Evolutionary conservation across 805 yeast species (phyloP).

Genomic region (Candida chauliodis): DNA sequence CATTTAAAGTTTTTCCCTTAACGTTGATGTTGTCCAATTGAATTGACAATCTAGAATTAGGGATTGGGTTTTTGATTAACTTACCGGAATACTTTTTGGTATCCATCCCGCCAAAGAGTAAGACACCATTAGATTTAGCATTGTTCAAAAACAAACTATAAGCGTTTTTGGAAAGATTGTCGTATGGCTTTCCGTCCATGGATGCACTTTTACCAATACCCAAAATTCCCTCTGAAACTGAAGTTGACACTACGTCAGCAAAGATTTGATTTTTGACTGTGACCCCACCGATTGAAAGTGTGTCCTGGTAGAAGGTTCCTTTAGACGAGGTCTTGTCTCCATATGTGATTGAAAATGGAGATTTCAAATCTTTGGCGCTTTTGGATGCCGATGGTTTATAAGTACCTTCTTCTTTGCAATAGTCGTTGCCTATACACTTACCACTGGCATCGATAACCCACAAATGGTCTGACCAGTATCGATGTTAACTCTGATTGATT

Average conservation of each 20-base stretch:
- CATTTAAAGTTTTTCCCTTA: constrained; percentile 8
- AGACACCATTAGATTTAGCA: constrained; percentile 18
- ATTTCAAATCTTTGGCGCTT: constrained; percentile 4
- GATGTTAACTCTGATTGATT: constrained; percentile 11
- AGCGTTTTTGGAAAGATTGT: constrained; percentile 32
- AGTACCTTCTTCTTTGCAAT: constrained; percentile 2
- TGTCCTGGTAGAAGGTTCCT: constrained; percentile 17
- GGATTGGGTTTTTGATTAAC: constrained; percentile 19
- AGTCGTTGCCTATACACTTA: constrained; percentile 3
- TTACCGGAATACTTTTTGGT: constrained; percentile 22
- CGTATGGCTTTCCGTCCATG: constrained; percentile 17
- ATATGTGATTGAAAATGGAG: constrained; percentile 11
- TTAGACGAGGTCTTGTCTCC: constrained; percentile 10
- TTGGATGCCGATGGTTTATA: constrained; percentile 5
- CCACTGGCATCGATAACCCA: constrained; percentile 27
- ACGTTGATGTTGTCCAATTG: constrained; percentile 16
- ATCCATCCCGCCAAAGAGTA: constrained; percentile 34
- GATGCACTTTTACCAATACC: constrained; percentile 15
- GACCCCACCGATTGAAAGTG: constrained; percentile 12
- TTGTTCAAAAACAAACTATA: constrained; percentile 33
- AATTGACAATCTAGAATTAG: constrained; percentile 3
- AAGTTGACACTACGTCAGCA: constrained; percentile 15
- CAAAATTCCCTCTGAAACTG: constrained; percentile 14
- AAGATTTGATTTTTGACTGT: constrained; percentile 14
- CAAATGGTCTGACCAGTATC: constrained; percentile 42